Evolutionary conservation across 176 grass and related monocot genomes (phyloP), one percentile per base, ranked within the genome.

Genomic region (Musa itinerans): DNA sequence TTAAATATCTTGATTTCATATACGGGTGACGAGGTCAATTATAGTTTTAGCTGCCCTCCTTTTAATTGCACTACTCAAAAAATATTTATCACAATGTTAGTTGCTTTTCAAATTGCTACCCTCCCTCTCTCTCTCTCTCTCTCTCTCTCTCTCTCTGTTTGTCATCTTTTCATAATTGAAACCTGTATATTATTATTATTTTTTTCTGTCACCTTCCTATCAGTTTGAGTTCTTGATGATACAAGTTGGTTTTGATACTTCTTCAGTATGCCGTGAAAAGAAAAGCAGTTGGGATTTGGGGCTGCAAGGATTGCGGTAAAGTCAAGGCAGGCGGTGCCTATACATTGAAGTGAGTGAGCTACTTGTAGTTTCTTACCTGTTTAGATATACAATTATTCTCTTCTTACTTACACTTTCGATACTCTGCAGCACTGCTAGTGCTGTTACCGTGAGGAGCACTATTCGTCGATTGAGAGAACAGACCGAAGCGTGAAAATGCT

Each of bases 261-360:
- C 19, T 1, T 9, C 9, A 69, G 67, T 69, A 69, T 69, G 67
- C 67, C 10, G 67, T 69, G 67, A 74, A 74, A 52, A 56, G 53
- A 74, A 74, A 74, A 49, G 52, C 52, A 19, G 71, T 54, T 54
- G 53, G 67, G 16, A 69, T 69, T 20, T 69, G 67, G 34, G 67
- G 67, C 8, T 69, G 67, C 67, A 78, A 85, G 74, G 79, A 76
- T 50, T 77, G 80, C 26, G 43, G 51, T 24, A 59, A 52, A 56
- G 66, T 68, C 22, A 67, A 52, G 65, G 66, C 73, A 65, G 65
- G 77, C 34, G 8, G 72, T 34, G 50, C 72, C 7, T 69, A 50
- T 19, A 69, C 67, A 69, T 49, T 69, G 29, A 50, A 69, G 67
- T 69, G 8, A 50, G 67, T 69, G 26, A 62, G 15, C 34, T 43